These are phyloP conservation scores for Kernera saxatilis DNA, from an alignment of 345 rosid genomes.

Conservation along the genomic window DNA sequence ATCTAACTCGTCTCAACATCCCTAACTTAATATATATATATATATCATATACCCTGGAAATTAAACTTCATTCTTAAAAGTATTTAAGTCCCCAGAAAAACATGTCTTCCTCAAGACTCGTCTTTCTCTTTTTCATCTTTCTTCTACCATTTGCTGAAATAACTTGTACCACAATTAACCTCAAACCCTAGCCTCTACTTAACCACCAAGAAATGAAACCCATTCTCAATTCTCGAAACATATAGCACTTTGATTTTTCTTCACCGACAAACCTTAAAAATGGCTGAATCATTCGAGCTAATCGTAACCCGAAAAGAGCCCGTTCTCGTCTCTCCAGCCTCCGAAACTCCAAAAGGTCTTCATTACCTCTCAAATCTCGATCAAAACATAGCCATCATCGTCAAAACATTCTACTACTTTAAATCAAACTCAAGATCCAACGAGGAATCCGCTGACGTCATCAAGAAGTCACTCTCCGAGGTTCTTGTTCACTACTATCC, in stretches of 20 bases:
- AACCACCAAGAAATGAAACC: not conserved
- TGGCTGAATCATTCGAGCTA: conserved; percentile 47
- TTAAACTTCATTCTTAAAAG: not conserved
- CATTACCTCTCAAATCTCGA: conserved; percentile 81
- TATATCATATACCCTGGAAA: not conserved
- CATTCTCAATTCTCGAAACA: conserved; percentile 6
- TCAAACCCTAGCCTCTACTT: conserved; percentile 20
- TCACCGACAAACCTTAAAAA: not conserved
- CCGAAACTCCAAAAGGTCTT: conserved; percentile 58
- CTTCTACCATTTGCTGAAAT: not conserved
- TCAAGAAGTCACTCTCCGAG: conserved; percentile 58
- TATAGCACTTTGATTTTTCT: not conserved
- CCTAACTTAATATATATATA: not conserved
- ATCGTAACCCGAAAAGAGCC: conserved; percentile 46
- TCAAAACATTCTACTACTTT: conserved; percentile 76
- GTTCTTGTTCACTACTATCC: conserved; percentile 72
- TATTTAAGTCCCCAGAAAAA: not conserved
- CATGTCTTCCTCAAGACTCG: not conserved
- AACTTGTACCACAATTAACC: conserved; percentile 33
- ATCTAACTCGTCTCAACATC: not conserved
- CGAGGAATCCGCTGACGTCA: conserved; percentile 53
- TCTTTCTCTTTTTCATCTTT: not conserved
- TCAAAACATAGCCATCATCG: conserved; percentile 77
- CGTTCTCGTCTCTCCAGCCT: conserved; percentile 50
- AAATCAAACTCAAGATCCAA: conserved; percentile 58